These are phyloP conservation scores for Fusarium annulatum DNA, from an alignment of 2,329 filamentous ascomycete genomes.

Conservation along the genomic window DNA sequence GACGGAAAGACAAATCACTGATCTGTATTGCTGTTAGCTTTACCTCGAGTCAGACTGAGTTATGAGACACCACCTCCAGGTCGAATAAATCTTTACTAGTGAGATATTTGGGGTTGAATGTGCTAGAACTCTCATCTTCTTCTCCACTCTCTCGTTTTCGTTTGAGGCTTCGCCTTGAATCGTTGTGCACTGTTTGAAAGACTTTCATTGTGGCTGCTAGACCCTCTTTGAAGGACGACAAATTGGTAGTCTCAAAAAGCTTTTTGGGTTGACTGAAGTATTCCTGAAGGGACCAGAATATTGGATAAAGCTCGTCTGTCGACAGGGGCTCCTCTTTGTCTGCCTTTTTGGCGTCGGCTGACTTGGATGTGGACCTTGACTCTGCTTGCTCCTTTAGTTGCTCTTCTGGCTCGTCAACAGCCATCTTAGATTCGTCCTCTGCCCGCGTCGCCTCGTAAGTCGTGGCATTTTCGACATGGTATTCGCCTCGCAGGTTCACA, in stretches of 20 bases:
- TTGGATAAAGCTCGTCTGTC: constrained; percentile 81
- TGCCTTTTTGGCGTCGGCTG: constrained; percentile 56
- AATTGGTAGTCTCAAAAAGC: constrained; percentile 77
- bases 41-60: not conserved
- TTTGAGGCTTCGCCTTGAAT: constrained; percentile 73
- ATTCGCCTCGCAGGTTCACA: constrained; percentile 95
- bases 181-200: constrained; percentile 68
- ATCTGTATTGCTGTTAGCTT: constrained; percentile 62
- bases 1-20: constrained; percentile 91
- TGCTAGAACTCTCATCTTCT: constrained; percentile 60
- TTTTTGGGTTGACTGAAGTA: constrained; percentile 90
- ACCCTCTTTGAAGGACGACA: constrained; percentile 83
- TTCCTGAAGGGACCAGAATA: constrained; percentile 94
- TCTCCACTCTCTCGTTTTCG: constrained; percentile 71
- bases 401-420: constrained; percentile 67
- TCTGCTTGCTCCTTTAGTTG: constrained; percentile 48
- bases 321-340: constrained; percentile 65
- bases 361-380: constrained; percentile 52
- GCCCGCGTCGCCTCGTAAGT: constrained; percentile 70
- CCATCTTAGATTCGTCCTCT: constrained; percentile 62
- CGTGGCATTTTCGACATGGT: constrained; percentile 94
- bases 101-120: constrained; percentile 96
- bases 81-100: constrained; percentile 98
- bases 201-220: constrained; percentile 73
- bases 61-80: constrained; percentile 73